These are phyloP conservation scores for Phalaenopsis equestris DNA, from an alignment of 106 monocot species.

Conservation along the genomic window DNA sequence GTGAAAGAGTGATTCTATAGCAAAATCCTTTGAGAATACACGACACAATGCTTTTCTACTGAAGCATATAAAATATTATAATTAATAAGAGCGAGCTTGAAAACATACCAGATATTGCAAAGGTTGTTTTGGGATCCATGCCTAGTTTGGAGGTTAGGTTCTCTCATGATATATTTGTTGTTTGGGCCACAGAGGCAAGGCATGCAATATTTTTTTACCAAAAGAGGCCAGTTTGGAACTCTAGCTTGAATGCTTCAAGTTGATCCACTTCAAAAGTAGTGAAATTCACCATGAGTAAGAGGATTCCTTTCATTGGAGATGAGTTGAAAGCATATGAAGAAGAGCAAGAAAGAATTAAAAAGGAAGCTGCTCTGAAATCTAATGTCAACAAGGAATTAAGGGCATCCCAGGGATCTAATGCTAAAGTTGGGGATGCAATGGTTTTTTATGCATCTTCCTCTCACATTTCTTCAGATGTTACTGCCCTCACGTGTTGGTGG, in stretches of 20 bases:
- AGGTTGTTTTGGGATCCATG: constrained; percentile 98
- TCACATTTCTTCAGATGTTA: constrained; percentile 34
- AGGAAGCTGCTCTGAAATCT: constrained; percentile 72
- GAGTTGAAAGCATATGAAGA: constrained; percentile 93
- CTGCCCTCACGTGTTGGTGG: constrained; percentile 26
- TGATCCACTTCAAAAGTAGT: constrained; percentile 97
- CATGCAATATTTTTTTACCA: constrained; percentile 74
- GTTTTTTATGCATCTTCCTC: constrained; percentile 52
- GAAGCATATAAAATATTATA: constrained; percentile 65
- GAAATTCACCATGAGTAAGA: constrained; percentile 82
- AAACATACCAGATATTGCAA: constrained; percentile 66
- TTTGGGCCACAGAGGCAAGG: constrained; percentile 78
- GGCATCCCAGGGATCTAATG: constrained; percentile 43
- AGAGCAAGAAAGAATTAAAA: constrained; percentile 69
- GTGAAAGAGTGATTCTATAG: constrained; percentile 95
- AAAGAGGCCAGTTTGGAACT: constrained; percentile 98
- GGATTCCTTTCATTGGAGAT: constrained; percentile 86
- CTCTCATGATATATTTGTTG: constrained; percentile 97
- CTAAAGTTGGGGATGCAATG: constrained; percentile 64
- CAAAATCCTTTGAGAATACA: constrained; percentile 88
- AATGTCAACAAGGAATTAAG: constrained; percentile 50
- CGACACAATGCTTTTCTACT: constrained; percentile 85
- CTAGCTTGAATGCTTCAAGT: constrained; percentile 99
- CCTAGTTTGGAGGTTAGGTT: constrained; percentile 91
- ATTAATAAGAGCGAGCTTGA: constrained; percentile 88